phyloP scores from a whole-genome alignment of 2,329 filamentous ascomycete species.

The Paecilomyces formosus region DNA sequence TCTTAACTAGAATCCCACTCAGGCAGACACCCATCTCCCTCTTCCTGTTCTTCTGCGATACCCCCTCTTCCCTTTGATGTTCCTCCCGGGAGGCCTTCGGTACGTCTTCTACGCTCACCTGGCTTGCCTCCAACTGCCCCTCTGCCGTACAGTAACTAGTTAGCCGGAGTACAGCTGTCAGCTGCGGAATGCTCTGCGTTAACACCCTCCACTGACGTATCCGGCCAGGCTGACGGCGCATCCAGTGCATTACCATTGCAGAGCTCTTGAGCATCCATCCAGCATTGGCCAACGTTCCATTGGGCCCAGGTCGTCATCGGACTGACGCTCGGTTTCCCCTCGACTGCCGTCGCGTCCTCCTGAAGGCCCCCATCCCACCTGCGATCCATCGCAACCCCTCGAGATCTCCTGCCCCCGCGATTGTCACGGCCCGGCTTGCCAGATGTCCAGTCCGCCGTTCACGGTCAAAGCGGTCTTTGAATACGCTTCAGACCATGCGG shows the following conservation, averaged over 20 bases:
- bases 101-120: not conserved
- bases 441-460: conserved; percentile 67
- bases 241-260: not conserved
- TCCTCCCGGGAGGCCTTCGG: not conserved
- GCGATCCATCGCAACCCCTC: not conserved
- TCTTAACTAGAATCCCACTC: no score
- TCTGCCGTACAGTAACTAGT: no score
- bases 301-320: not conserved
- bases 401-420: not conserved
- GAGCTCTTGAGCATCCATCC: not conserved
- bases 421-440: conserved; percentile 22
- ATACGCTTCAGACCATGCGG: conserved; percentile 85
- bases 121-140: not conserved
- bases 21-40: not conserved
- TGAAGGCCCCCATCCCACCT: not conserved
- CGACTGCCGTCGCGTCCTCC: not conserved
- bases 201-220: not conserved
- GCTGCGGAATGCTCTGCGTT: not conserved
- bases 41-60: not conserved
- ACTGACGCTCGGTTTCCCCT: not conserved
- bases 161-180: not conserved
- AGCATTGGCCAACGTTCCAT: not conserved
- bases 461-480: conserved; percentile 96
- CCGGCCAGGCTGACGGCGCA: not conserved
- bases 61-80: not conserved